Conservation (phyloP, 2,329 filamentous ascomycete species). For the Apiospora kogelbergensis region DNA sequence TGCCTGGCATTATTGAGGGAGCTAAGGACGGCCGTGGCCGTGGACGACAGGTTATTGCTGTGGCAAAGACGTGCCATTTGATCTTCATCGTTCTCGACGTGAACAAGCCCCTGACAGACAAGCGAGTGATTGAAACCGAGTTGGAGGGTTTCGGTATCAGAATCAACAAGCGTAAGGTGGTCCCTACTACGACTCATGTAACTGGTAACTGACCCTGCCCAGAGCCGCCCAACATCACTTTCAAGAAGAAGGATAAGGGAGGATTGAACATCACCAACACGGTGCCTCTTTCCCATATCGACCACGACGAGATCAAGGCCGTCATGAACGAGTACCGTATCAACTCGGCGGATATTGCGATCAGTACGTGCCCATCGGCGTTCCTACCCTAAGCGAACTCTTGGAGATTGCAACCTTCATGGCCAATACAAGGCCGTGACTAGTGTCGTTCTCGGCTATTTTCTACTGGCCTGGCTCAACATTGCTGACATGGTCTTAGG, state of each 20-base stretch:
- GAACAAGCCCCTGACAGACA: conserved; percentile 97
- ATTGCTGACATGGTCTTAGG: background rate
- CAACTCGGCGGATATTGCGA: conserved; percentile 93
- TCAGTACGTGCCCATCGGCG: conserved; percentile 49
- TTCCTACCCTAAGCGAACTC: background rate
- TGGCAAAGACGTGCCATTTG: conserved; percentile 96
- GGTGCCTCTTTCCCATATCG: conserved; percentile 86
- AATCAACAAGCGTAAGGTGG: conserved; percentile 73
- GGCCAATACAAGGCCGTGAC: too few species aligned
- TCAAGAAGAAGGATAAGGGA: conserved; percentile 99
- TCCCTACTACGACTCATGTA: background rate
- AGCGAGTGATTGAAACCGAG: conserved; percentile 91
- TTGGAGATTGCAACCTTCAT: too few species aligned
- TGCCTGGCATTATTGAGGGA: conserved; percentile 98
- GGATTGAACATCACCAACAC: conserved; percentile 96
- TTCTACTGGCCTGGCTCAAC: background rate
- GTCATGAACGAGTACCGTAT: conserved; percentile 98
- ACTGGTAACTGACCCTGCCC: background rate
- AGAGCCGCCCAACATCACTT: conserved; percentile 93
- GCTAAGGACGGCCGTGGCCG: conserved; percentile 97
- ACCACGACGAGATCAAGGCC: conserved; percentile 94
- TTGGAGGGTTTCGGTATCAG: conserved; percentile 96
- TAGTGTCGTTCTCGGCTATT: too few species aligned
- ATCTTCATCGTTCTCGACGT: conserved; percentile 99
- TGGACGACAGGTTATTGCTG: conserved; percentile 97